Base-by-base conservation (phyloP, 345 rosid genomes). In the Iberis pinnata region DNA sequence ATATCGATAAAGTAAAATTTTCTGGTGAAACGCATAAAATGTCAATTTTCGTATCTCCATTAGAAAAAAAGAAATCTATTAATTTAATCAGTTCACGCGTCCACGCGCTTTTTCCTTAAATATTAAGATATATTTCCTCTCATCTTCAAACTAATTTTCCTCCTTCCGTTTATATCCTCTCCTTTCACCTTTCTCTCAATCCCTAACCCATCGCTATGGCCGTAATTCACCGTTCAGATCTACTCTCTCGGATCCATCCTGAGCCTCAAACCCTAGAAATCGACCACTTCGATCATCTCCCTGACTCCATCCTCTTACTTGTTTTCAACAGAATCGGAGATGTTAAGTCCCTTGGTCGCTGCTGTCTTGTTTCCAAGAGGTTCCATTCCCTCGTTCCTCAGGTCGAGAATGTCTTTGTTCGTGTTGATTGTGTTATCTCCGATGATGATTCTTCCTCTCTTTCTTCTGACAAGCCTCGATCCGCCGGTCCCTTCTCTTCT, bases 261-360 rank as follows among this genome's bases (percentile, higher is more conserved):
- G 77, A 71, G 11, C 78, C 57, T 0, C 47, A 64, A 43, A 17
- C 41, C 40, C 4, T 37, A 32, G n/a, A 10, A 8, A 32, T 12
- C 37, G 37, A 32, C 37, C n/a, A 32, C 37, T 56, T n/a, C 31
- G 99, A 93, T 73, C 69, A 80, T 7, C 76, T 93, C 1, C 97
- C 94, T 0, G 95, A 88, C 71, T 63, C 97, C 3, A 50, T 93
- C 43, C 87, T 93, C 43, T 77, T 86, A 11, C 67, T 86, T 0
- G 64, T 93, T 46, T 84, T 88, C 75, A 88, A 93, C 78, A 73
- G 61, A 41, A 80, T 93, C 79, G 97, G 86, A 27, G 97, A 93
- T 27, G 95, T 88, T 41, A 93, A 93, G 46, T 69, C 95, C 43
- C 74, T 93, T 3, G 99, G 99, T 41, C 81, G 97, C 5, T 93